A percentile compares a stretch with the other conserved stretches of the same genome.
Conservation (phyloP, 169 alveolate species). For the Perkinsus marinus region DNA sequence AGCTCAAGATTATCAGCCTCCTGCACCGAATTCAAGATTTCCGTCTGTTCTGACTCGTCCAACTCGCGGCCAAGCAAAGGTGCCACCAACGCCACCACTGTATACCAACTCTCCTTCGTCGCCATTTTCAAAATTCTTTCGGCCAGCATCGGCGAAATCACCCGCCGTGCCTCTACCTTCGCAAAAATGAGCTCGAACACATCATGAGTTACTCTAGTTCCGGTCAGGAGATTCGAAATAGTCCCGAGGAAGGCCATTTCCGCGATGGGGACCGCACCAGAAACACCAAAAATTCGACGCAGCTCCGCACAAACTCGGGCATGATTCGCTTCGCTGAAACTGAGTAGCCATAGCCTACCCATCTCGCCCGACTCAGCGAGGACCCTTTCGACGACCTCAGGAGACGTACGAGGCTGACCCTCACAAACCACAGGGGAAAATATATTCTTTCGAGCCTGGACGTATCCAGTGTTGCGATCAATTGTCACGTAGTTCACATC, state of each 20-base stretch:
- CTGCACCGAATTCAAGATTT: too few relatives aligned
- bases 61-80: too few relatives aligned
- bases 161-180: too few relatives aligned
- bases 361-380: not conserved
- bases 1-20: too few relatives aligned
- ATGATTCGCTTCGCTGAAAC: not conserved
- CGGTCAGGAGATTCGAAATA: too few relatives aligned
- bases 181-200: too few relatives aligned
- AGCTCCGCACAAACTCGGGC: not conserved
- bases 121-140: too few relatives aligned
- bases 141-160: too few relatives aligned
- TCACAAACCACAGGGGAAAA: not conserved
- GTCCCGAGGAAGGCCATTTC: not conserved
- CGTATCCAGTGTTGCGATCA: not conserved
- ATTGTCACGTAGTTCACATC: not conserved
- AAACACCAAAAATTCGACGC: not conserved
- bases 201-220: too few relatives aligned
- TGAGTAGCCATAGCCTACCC: not conserved
- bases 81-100: too few relatives aligned
- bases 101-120: too few relatives aligned
- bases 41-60: too few relatives aligned
- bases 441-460: not conserved
- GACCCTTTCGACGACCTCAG: not conserved
- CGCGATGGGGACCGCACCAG: not conserved
- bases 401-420: not conserved